Conservation (phyloP, 2,329 filamentous ascomycete genomes). For the Grosmannia penicillata region DNA sequence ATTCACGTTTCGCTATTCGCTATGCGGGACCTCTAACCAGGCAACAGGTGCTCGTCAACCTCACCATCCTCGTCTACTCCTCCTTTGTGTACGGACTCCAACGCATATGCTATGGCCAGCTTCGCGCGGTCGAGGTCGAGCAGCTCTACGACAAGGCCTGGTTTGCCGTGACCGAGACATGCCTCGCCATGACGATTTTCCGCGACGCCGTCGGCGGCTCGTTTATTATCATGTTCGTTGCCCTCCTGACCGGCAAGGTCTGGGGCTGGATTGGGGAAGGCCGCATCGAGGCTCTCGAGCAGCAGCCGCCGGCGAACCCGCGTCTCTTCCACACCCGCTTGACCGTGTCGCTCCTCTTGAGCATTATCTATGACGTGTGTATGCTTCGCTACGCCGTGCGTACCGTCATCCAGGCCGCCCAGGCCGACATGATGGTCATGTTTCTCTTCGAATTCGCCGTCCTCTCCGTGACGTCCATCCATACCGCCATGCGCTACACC, state of each 20-base stretch:
- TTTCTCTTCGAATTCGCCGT: conserved; percentile 97
- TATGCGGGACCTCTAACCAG: no score
- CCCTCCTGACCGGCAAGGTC: conserved; percentile 82
- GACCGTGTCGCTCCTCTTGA: conserved; percentile 61
- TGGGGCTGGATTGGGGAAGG: conserved; percentile 98
- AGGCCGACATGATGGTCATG: conserved; percentile 99
- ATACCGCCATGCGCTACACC: conserved; percentile 64
- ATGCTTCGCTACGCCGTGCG: conserved; percentile 71
- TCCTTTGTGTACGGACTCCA: conserved; percentile 77
- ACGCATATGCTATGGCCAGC: conserved; percentile 73
- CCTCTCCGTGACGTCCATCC: conserved; percentile 62
- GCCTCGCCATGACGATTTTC: conserved; percentile 96
- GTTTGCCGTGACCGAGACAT: conserved; percentile 96
- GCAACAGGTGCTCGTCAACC: conserved; percentile 81
- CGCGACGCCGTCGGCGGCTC: conserved; percentile 86
- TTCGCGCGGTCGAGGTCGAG: conserved; percentile 89
- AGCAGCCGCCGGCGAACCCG: conserved; percentile 83
- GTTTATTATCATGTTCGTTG: conserved; percentile 94
- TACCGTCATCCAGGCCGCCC: conserved; percentile 71
- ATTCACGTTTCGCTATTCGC: no score
- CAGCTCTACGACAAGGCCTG: conserved; percentile 95
- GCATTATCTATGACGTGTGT: conserved; percentile 63
- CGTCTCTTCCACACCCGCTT: conserved; percentile 76
- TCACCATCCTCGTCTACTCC: conserved; percentile 68
- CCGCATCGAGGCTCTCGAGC: conserved; percentile 83